Evolutionary conservation across 2,329 filamentous ascomycete species (phyloP), one percentile per base, ranked within the genome.

Genomic region (Aspergillus arachidicola): DNA sequence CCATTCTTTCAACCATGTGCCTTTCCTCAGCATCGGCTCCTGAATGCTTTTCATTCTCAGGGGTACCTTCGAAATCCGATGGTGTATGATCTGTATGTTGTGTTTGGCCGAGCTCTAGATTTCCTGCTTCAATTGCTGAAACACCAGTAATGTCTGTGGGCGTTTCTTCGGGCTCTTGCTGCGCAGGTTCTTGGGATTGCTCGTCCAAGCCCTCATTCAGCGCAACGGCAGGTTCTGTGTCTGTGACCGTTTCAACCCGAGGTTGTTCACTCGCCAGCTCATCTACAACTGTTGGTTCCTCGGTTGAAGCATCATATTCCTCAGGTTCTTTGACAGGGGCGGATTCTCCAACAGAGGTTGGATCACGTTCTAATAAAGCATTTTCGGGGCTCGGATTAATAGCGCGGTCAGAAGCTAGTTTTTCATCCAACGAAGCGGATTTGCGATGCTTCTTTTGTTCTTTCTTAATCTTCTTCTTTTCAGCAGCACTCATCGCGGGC

Each of bases 401-500:
- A 32, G 28, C 19, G n/a, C 38, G 12, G 19, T 51, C 61, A 38
- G 11, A 34, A 11, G 50, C 43, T 34, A 57, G 36, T 21, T 48
- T 26, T 34, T 64, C 60, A 21, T 65, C 60, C 34, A 60, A 9
- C 14, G 51, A 57, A 32, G 60, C 58, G 56, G 63, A 53, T 28
- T 64, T 64, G 10, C 61, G 66, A 55, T 67, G 65, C 48, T 64
- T 64, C 57, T 69, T 69, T 60, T 70, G 72, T 60, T 71, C 68
- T 46, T 73, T 74, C 62, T 68, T 71, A 2, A 66, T 69, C 66
- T 74, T 72, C 53, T 68, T 72, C 59, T 68, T 73, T 38, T 69
- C 67, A 23, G 69, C 68, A 6, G 66, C 54, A 11, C 69, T 71
- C 66, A 72, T 64, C 2, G 60, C 60, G 19, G 57, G 28, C 26